Percentiles rank a stretch among this genome's conserved stretches.
Evolutionary conservation across 768 basidiomycete genomes (phyloP).

Genomic region (Suillus plorans): DNA sequence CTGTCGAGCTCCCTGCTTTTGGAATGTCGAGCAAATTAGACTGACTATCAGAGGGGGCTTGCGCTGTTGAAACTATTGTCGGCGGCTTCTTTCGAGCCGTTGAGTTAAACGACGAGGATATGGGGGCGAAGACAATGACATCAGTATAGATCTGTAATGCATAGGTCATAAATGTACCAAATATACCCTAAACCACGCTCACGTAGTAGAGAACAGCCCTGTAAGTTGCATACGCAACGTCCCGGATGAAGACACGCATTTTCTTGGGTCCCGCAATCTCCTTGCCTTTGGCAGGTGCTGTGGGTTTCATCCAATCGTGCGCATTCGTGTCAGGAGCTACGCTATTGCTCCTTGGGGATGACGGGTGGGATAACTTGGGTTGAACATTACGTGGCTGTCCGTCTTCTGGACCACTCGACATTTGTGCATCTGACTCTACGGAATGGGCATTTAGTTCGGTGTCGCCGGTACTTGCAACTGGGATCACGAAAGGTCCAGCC

Average conservation of each 20-base stretch:
- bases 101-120: slow-evolving; percentile 65
- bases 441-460: slow-evolving; percentile 9
- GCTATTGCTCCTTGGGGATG: slow-evolving; percentile 35
- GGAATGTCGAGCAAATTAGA: slow-evolving; percentile 28
- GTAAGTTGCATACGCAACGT: slow-evolving; percentile 64
- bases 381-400: slow-evolving; percentile 28
- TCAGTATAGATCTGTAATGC: slow-evolving; percentile 75
- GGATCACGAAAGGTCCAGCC: neutral
- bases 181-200: slow-evolving; percentile 18
- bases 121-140: slow-evolving; percentile 77
- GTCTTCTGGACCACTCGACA: slow-evolving; percentile 3
- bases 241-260: slow-evolving; percentile 50
- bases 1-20: slow-evolving; percentile 10
- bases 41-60: slow-evolving; percentile 36
- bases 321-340: slow-evolving; percentile 19
- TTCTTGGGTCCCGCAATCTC: slow-evolving; percentile 48
- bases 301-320: slow-evolving; percentile 1
- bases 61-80: slow-evolving; percentile 8
- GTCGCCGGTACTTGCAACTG: slow-evolving; percentile 1
- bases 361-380: slow-evolving; percentile 38
- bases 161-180: neutral
- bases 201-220: slow-evolving; percentile 78
- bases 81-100: slow-evolving; percentile 18
- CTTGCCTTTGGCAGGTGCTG: slow-evolving; percentile 3
- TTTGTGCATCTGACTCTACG: slow-evolving; percentile 4